phyloP scores from a whole-genome alignment of 345 rosid genomes.

The Viola odorata region DNA sequence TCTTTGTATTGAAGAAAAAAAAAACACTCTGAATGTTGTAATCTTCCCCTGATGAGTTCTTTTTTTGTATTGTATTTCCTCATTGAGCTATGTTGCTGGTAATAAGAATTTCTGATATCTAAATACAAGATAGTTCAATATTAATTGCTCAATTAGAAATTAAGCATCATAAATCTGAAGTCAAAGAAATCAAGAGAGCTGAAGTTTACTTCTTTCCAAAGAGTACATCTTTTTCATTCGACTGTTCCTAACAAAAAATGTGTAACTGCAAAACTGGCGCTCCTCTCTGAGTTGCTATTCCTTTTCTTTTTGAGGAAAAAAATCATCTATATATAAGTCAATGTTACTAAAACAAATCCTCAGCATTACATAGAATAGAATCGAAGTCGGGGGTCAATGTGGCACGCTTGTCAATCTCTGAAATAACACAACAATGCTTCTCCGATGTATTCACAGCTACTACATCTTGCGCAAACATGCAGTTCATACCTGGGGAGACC shows the following conservation, averaged over 20 bases:
- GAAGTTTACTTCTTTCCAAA: no score
- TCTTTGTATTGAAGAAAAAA: not conserved
- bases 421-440: conserved; percentile 41
- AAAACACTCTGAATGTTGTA: no score
- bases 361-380: conserved; percentile 11
- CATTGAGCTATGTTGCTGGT: no score
- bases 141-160: no score
- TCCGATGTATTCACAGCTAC: conserved; percentile 40
- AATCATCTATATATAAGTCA: not conserved
- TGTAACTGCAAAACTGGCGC: no score
- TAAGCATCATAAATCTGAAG: no score
- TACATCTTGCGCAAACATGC: conserved; percentile 39
- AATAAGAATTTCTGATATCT: no score
- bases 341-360: conserved; percentile 6
- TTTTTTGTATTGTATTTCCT: no score
- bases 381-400: conserved; percentile 48
- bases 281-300: no score
- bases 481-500: conserved; percentile 64
- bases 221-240: not conserved
- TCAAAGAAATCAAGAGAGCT: no score
- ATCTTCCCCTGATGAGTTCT: no score
- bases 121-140: no score
- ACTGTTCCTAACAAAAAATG: not conserved
- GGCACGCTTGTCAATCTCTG: conserved; percentile 42
- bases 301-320: not conserved